These are phyloP conservation scores for Didymella pomorum DNA, from an alignment of 2,329 filamentous ascomycete species.

Conservation along the genomic window DNA sequence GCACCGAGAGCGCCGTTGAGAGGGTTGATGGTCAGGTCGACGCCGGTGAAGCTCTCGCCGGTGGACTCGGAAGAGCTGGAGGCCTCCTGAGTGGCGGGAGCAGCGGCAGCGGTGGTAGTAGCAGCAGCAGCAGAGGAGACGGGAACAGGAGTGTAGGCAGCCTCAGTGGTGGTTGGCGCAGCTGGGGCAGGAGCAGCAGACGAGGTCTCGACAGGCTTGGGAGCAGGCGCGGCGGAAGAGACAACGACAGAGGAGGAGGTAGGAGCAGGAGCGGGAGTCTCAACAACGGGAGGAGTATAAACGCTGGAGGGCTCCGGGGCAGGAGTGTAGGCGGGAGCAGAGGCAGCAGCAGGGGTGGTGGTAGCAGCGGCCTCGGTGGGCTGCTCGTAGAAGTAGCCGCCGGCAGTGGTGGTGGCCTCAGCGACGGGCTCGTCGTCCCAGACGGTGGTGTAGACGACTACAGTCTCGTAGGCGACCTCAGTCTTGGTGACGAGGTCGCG, in stretches of 20 bases:
- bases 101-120: constrained; percentile 12
- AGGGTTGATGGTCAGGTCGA: constrained; percentile 49
- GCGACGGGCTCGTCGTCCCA: constrained; percentile 37
- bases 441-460: constrained; percentile 48
- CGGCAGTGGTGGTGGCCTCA: constrained; percentile 27
- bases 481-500: constrained; percentile 48
- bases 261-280: constrained; percentile 13
- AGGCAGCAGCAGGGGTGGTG: constrained; percentile 26
- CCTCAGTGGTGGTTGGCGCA: constrained; percentile 19
- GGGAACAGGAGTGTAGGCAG: constrained; percentile 21
- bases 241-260: constrained; percentile 14
- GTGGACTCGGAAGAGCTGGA: constrained; percentile 6
- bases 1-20: constrained; percentile 38
- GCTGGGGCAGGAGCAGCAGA: constrained; percentile 19
- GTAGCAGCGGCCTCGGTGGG: constrained; percentile 26
- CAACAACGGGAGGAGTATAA: constrained; percentile 24
- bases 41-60: constrained; percentile 20
- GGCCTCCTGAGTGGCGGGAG: constrained; percentile 5
- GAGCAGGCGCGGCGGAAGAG: constrained; percentile 18
- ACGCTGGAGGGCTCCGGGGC: constrained; percentile 20
- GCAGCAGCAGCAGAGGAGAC: constrained; percentile 14
- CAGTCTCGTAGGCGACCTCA: constrained; percentile 44
- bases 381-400: constrained; percentile 35
- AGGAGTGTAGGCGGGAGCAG: constrained; percentile 17
- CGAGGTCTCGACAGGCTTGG: constrained; percentile 21